Conservation (phyloP, 2,329 filamentous ascomycete species). For the Epicoccum sorghinum region DNA sequence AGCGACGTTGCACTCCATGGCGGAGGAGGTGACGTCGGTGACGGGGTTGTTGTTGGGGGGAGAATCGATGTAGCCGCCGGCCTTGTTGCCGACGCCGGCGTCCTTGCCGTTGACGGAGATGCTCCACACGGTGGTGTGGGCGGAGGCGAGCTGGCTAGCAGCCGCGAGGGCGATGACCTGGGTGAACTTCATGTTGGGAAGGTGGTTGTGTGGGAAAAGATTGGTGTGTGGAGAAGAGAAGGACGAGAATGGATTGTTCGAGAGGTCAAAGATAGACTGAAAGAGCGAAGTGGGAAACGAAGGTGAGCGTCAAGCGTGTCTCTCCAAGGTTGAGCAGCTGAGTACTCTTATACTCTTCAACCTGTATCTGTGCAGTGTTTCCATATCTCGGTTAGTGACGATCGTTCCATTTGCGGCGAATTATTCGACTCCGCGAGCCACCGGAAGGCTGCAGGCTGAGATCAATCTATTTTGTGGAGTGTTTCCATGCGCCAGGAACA, state of each 20-base stretch:
- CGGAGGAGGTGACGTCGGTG: slow-evolving; percentile 41
- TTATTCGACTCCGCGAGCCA: slow-evolving; percentile 9
- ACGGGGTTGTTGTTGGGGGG: slow-evolving; percentile 48
- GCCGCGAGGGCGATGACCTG: slow-evolving; percentile 37
- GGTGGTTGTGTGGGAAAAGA: slow-evolving; percentile 20
- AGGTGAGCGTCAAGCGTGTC: slow-evolving; percentile 42
- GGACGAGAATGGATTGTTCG: slow-evolving; percentile 22
- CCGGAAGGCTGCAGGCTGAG: slow-evolving; percentile 16
- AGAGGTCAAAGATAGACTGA: slow-evolving; percentile 21
- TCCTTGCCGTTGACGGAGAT: slow-evolving; percentile 52
- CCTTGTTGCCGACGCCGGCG: slow-evolving; percentile 41
- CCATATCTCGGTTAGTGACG: slow-evolving; percentile 28
- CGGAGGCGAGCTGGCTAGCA: slow-evolving; percentile 33
- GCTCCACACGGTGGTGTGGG: slow-evolving; percentile 45
- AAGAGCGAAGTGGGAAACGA: slow-evolving; percentile 30
- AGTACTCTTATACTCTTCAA: slow-evolving; percentile 30
- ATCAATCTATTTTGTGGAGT: slow-evolving; percentile 20
- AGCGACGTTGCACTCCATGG: slow-evolving; percentile 46
- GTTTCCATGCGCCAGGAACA: slow-evolving; percentile 16
- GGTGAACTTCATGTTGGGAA: slow-evolving; percentile 39
- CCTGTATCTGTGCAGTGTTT: slow-evolving; percentile 5
- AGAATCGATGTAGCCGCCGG: slow-evolving; percentile 57
- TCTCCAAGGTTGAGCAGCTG: slow-evolving; percentile 13
- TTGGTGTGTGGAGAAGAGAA: slow-evolving; percentile 6
- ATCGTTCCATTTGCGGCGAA: background rate